Evolutionary conservation across 148 eudicot species (phyloP), one percentile per base, ranked within the genome.

Genomic region (Chenopodium suecicum): DNA sequence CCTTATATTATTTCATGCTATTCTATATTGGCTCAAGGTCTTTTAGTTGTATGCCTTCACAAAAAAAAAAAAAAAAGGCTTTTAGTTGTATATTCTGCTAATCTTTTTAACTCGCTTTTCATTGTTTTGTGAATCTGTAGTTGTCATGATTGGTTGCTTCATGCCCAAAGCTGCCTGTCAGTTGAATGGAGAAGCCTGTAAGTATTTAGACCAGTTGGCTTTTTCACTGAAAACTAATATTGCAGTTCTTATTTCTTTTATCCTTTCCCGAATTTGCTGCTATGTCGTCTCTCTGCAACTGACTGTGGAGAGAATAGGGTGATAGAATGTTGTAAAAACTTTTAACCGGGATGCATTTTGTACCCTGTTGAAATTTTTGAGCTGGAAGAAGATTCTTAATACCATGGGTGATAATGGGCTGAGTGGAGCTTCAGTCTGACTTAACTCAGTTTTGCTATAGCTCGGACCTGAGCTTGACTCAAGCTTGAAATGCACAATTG

Each of bases 131-230:
- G 76, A 29, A 69, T n/a, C 8, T 79, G 80, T 62, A 83, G 86
- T 22, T 75, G 70, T 71, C 56, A 83, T 79, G 86, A 58, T 50
- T 54, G 76, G 79, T 46, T 79, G 74, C 68, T 44, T 75, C 34
- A 69, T 11, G 20, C 52, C 71, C 13, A 9, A 16, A 76, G 56
- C 17, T 23, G 74, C 79, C 83, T 70, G 64, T 73, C 74, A 64
- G 10, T 62, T 83, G 79, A 80, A 86, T 86, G 88, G 88, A 86
- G 78, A 83, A 67, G 70, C 54, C 73, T 64, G 88, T 83, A 83
- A 83, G 88, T 83, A 77, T 73, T 68, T 29, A 13, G 68, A 54
- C 60, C 68, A 68, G 66, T 67, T 74, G 60, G 60, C 34, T 77
- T 12, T 66, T 25, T 29, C 62, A 23, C 34, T 71, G 44, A 54